Base-by-base conservation (phyloP, 1,284 basidiomycete genomes). In the Anthracocystis walkeri region DNA sequence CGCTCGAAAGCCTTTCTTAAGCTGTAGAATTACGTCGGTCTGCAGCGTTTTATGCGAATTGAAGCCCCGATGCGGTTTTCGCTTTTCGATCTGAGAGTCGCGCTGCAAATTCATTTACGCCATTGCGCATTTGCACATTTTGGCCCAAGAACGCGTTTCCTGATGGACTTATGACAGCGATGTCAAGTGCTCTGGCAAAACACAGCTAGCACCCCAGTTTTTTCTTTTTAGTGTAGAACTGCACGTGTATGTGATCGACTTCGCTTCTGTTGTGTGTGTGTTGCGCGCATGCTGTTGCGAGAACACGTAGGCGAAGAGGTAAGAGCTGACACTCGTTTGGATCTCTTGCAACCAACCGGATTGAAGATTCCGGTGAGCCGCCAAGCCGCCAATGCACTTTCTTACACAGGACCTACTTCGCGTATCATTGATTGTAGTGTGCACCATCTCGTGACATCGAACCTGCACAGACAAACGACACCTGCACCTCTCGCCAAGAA, bases 21-120 rank as follows among this genome's bases (percentile, higher is more conserved):
- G 35, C 35, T 38, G 42, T 48, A 29, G 14, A 18, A 49, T 58
- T 58, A 58, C 56, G 56, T 49, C 56, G 35, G 2, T 8, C 11
- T 29, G 56, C 56, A 54, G 52, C 35, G 35, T 11, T 20, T 23
- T 20, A n/a, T n/a, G 20, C 2, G 2, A 14, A 23, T 27, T 48
- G 16, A 33, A 49, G 46, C 5, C 25, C 52, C 52, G 40, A 42
- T 42, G 5, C 21, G 50, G 25, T 7, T 10, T 38, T 51, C 20
- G n/a, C 7, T 23, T 38, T 14, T 7, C 7, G 48, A 14, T 7
- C 7, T 6, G 27, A 12, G 29, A 31, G 10, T 33, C 12, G 35
- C 7, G 35, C 35, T 38, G 35, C 14, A 16, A 4, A 29, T 55
- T 52, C 38, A 57, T 63, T 52, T 63, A 63, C 61, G 61, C 61